Evolutionary conservation across 768 basidiomycete genomes (phyloP).

Genomic region (Hypsizygus marmoreus): DNA sequence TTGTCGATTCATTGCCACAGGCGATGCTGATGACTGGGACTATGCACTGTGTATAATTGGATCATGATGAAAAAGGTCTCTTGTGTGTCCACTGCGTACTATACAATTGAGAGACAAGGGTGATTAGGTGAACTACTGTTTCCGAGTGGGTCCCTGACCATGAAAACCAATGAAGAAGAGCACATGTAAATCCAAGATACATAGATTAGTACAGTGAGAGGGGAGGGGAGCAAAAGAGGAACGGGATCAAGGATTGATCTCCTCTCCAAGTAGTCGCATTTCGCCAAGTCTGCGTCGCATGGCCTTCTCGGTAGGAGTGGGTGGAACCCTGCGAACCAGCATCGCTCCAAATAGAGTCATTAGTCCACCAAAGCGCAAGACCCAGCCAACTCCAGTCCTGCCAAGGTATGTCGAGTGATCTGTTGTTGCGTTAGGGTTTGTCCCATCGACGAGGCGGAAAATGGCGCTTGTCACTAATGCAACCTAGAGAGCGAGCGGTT

Average conservation of each 20-base stretch:
- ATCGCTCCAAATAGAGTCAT: slow-evolving; percentile 83
- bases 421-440: slow-evolving; percentile 38
- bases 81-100: too few relatives aligned
- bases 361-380: slow-evolving; percentile 87
- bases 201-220: slow-evolving; percentile 7
- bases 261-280: slow-evolving; percentile 75
- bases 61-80: slow-evolving; percentile 21
- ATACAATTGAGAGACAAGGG: too few relatives aligned
- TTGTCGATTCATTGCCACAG: slow-evolving; percentile 50
- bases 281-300: slow-evolving; percentile 81
- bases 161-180: background rate
- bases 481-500: slow-evolving; percentile 53
- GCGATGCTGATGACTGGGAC: slow-evolving; percentile 50
- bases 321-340: slow-evolving; percentile 80
- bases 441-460: slow-evolving; percentile 77
- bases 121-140: too few relatives aligned
- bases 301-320: slow-evolving; percentile 88
- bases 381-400: slow-evolving; percentile 93
- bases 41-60: slow-evolving; percentile 52
- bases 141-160: too few relatives aligned
- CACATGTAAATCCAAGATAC: slow-evolving; percentile 1
- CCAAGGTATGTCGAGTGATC: slow-evolving; percentile 65
- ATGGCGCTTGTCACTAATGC: slow-evolving; percentile 85
- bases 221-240: slow-evolving; percentile 6
- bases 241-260: slow-evolving; percentile 44